Base-by-base conservation (phyloP, 768 basidiomycete species). In the Leccinum subgranulosum region DNA sequence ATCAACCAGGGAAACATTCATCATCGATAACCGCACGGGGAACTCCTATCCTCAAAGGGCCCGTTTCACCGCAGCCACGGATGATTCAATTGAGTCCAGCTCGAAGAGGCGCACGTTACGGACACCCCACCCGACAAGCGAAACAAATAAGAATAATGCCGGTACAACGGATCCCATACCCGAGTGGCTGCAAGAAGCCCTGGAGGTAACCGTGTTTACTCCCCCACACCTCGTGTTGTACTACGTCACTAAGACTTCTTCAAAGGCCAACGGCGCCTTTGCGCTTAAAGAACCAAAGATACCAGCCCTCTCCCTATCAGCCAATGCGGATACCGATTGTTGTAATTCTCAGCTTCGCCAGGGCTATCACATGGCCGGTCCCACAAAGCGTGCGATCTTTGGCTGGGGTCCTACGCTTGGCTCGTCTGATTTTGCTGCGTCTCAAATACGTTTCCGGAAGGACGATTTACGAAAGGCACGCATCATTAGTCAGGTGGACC, bases 401-500 rank as follows among this genome's bases (percentile, higher is more conserved):
- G 54, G 23, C 48, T 54, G 25, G 50, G 58, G 52, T 53, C 19
- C 56, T 51, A 62, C 63, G 29, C 56, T 49, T 28, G 53, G 52
- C 49, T 61, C 47, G 43, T 56, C 65, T 47, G 49, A 50, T 33
- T 59, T 58, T 47, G 28, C 52, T 15, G 50, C 56, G 4, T 64
- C 74, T n/a, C 74, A 52, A 52, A 58, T 70, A 56, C 73, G 74
- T 17, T 83, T 89, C 62, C 69, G 69, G 33, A 81, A 80, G 60
- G 73, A 75, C 27, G 83, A 86, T 58, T 78, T 98, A 36, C 67
- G 64, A 19, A 66, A 71, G 27, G 87, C 88, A 25, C 69, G 69
- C 52, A 79, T 94, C 50, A 79, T 98, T 51, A 83, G 81, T 57
- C 97, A 99, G 69, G 84, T 98, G 47, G 97, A 98, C 71, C 73